A percentile compares a stretch with the other conserved stretches of the same genome.
These are phyloP conservation scores for Solanum bulbocastanum DNA, from an alignment of 257 asterid species.

Conservation along the genomic window DNA sequence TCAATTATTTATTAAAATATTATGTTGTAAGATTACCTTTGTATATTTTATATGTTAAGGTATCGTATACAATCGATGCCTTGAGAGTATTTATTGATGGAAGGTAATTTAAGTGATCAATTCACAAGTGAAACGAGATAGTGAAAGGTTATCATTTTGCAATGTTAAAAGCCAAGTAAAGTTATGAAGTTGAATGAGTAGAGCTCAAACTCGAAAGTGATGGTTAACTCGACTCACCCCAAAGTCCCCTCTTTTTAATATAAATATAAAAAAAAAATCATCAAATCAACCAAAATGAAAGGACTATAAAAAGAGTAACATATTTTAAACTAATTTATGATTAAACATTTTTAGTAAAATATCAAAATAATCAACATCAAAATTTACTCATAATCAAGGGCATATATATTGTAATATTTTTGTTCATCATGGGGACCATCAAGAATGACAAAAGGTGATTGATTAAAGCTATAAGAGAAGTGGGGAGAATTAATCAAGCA, in stretches of 20 bases:
- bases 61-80: not conserved
- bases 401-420: not conserved
- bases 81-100: not conserved
- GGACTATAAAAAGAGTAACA: not conserved
- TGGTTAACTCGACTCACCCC: not conserved
- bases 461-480: not conserved
- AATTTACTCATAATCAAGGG: not conserved
- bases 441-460: not conserved
- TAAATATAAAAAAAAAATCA: not conserved
- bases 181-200: not conserved
- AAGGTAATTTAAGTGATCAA: not conserved
- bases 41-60: not conserved
- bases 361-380: not conserved
- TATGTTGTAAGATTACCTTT: too few relatives aligned
- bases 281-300: not conserved
- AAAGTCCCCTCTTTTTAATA: not conserved
- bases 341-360: not conserved
- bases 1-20: not conserved
- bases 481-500: not conserved
- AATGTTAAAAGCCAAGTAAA: not conserved
- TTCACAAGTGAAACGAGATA: not conserved
- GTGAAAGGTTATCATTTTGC: not conserved
- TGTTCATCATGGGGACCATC: not conserved
- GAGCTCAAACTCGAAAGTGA: not conserved
- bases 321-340: not conserved